Evolutionary conservation across 208 protist species (phyloP), one percentile per base, ranked within the genome.

Genomic region (Leishmania braziliensis): DNA sequence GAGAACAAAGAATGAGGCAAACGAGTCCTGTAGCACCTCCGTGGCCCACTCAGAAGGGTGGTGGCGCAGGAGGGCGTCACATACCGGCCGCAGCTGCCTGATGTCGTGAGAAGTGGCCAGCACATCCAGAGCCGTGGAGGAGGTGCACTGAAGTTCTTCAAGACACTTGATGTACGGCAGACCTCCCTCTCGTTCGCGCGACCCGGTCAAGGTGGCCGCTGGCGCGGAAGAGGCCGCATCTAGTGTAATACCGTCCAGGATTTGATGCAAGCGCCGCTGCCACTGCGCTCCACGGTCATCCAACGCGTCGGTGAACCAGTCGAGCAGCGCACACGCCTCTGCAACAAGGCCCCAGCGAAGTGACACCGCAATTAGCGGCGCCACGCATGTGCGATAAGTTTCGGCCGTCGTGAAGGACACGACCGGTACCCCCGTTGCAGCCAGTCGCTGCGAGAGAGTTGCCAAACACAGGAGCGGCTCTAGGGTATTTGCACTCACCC

Each of bases 1-100:
- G 48, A 92, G 79, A 20, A 91, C 16, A 39, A 92, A 83, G 46
- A 63, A 69, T 9, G 86, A 70, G 9, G 84, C 83, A 65, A 90
- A 85, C n/a, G 86, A 82, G 62, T 95, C 87, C 10, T 50, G 16
- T 43, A 95, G 81, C 65, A 93, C 78, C 48, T 29, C 75, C 18
- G 60, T 76, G 10, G 75, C 82, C 82, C 85, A 84, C 62, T 84
- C 65, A 1, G 36, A 50, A 0, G 79, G 46, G 18, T 75, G 81
- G 53, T 85, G 82, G 43, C 87, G 84, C 39, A 95, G 79, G 20
- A 89, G 33, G 12, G 77, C 82, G 60, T 90, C 63, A 43, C 84
- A 91, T 18, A 85, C 80, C 6, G 86, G 80, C 14, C 88, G 84
- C 53, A 91, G 81, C 2, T 86, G 75, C 18, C 65, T 68, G 63